Evolutionary conservation across 2,329 filamentous ascomycete genomes (phyloP), one percentile per base, ranked within the genome.

Genomic region (Fusarium sp.): DNA sequence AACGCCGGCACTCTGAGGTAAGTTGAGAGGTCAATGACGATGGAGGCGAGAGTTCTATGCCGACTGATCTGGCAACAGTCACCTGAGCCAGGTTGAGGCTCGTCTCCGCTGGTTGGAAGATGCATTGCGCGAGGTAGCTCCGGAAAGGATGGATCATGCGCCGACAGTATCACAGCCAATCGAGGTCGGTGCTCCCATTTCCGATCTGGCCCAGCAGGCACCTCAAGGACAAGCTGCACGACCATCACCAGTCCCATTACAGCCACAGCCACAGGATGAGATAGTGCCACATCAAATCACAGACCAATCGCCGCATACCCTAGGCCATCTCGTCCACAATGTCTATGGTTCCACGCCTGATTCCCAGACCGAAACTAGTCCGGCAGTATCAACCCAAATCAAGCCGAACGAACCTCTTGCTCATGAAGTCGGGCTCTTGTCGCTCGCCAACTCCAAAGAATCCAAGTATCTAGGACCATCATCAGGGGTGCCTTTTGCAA

Each of bases 401-500:
- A 61, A 56, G 18, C 69, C 69, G 2, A 61, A 56, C 27, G 66
- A 69, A 22, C 66, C 69, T 20, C 54, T 71, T 18, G 70, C 70
- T 14, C 68, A 73, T 38, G 65, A 71, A 11, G 70, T 71, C 33
- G 68, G 70, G 6, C 59, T 73, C 13, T 35, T 73, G 6, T 73
- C 70, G 13, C 70, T 73, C 6, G 64, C 65, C 6, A 73, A 71
- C 54, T 70, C 65, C 16, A 73, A 66, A 16, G 68, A 64, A 16
- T 73, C 70, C 27, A 73, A 73, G 45, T 69, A 71, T 16, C 64
- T 73, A 5, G 70, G 70, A 4, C 70, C 68, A 38, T 73, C 68
- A n/a, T 73, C 68, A 2, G 70, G 68, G 1, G 70, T 73, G 6
- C 64, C 68, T 1, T 71, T 73, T 25, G 68, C 68, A n/a, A 29